These are phyloP conservation scores for Phytophthora fragariaefolia DNA, from an alignment of 352 stramenopile genomes.

Conservation along the genomic window DNA sequence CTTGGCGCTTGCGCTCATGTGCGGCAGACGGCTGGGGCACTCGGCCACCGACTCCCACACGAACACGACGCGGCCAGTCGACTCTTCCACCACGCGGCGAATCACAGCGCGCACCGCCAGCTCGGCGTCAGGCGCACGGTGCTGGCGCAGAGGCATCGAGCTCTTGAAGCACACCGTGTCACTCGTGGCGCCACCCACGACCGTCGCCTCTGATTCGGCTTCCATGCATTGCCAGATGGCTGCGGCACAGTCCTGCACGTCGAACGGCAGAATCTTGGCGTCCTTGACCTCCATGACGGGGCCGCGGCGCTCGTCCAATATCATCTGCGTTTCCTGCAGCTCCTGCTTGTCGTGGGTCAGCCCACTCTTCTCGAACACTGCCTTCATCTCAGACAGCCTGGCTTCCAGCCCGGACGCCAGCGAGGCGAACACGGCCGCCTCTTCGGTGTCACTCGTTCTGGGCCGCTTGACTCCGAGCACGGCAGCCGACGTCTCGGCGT, in stretches of 20 bases:
- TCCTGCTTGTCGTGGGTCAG: slow-evolving; percentile 49
- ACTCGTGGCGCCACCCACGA: slow-evolving; percentile 32
- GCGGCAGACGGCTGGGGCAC: slow-evolving; percentile 34
- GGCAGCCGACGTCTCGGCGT: slow-evolving; percentile 19
- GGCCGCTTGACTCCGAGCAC: slow-evolving; percentile 37
- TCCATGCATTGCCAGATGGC: slow-evolving; percentile 51
- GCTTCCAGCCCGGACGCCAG: slow-evolving; percentile 40
- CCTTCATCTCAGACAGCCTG: slow-evolving; percentile 44
- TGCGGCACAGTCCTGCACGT: slow-evolving; percentile 38
- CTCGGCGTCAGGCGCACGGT: slow-evolving; percentile 41
- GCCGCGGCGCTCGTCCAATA: slow-evolving; percentile 51
- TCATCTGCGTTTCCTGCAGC: slow-evolving; percentile 56
- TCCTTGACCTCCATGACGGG: slow-evolving; percentile 61
- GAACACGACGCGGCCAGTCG: slow-evolving; percentile 48
- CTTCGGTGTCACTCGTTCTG: slow-evolving; percentile 39
- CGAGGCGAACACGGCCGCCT: slow-evolving; percentile 46
- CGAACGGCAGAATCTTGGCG: slow-evolving; percentile 58
- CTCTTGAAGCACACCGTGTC: slow-evolving; percentile 53
- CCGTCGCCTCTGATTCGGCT: slow-evolving; percentile 34
- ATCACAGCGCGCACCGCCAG: slow-evolving; percentile 47
- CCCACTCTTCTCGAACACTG: slow-evolving; percentile 51
- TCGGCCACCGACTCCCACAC: slow-evolving; percentile 62
- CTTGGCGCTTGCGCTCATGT: slow-evolving; percentile 34
- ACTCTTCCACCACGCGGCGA: slow-evolving; percentile 44
- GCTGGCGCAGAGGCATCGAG: slow-evolving; percentile 43